phyloP scores from a whole-genome alignment of 305 asterid genomes.

The Fraxinus baroniana region DNA sequence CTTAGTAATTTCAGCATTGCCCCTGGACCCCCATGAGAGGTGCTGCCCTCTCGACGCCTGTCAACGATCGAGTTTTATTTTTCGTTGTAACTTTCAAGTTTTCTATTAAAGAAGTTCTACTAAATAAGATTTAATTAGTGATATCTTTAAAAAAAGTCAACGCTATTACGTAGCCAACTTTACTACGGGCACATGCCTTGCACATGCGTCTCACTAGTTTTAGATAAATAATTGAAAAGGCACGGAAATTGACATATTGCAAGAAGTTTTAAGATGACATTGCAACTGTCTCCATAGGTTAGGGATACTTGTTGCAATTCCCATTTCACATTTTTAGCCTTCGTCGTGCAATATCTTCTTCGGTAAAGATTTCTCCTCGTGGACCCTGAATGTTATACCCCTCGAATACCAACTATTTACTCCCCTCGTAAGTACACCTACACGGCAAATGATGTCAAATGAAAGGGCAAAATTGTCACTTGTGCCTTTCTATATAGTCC shows the following conservation, averaged over 20 bases:
- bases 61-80: too few relatives aligned
- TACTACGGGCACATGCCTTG: too few relatives aligned
- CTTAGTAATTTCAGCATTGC: too few relatives aligned
- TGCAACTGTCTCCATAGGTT: not conserved
- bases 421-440: not conserved
- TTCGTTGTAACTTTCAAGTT: too few relatives aligned
- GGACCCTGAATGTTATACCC: not conserved
- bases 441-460: not conserved
- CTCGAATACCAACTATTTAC: constrained; percentile 1
- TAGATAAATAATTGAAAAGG: not conserved
- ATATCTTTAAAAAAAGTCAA: too few relatives aligned
- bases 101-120: too few relatives aligned
- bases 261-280: not conserved
- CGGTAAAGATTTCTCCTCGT: not conserved
- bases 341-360: not conserved
- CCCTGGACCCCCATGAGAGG: too few relatives aligned
- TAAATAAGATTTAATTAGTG: too few relatives aligned
- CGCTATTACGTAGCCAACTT: too few relatives aligned
- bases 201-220: not conserved
- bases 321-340: not conserved
- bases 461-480: constrained; percentile 27
- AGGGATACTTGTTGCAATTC: not conserved
- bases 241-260: not conserved
- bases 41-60: too few relatives aligned
- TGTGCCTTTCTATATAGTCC: not conserved